phyloP scores from a whole-genome alignment of 306 rosid genomes.

The Corylus americana region DNA sequence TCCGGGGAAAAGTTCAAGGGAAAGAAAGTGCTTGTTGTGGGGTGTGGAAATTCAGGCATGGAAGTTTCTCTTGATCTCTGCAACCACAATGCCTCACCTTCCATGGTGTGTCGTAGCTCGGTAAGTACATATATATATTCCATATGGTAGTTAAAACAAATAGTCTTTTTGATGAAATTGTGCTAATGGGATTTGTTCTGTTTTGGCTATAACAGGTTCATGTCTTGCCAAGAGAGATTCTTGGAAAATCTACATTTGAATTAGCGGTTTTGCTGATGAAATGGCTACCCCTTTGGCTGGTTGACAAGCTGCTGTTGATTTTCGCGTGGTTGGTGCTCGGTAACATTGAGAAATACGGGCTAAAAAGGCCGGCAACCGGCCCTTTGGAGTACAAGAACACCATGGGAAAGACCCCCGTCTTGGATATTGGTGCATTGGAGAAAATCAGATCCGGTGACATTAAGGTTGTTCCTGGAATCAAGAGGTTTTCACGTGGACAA shows the following conservation, averaged over 20 bases:
- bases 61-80: conserved; percentile 88
- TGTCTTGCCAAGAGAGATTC: conserved; percentile 73
- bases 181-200: conserved; percentile 25
- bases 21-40: conserved; percentile 86
- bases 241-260: conserved; percentile 79
- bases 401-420: conserved; percentile 86
- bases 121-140: conserved; percentile 34
- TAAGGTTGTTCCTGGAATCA: conserved; percentile 67
- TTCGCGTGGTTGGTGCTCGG: conserved; percentile 75
- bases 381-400: conserved; percentile 76
- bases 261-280: conserved; percentile 68
- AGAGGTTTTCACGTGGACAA: conserved; percentile 36
- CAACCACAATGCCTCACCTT: conserved; percentile 78
- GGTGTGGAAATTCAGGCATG: conserved; percentile 98
- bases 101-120: conserved; percentile 84
- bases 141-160: neutral
- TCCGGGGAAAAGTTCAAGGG: conserved; percentile 75
- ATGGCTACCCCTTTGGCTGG: conserved; percentile 86
- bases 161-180: neutral
- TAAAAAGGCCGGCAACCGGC: conserved; percentile 72
- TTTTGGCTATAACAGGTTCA: conserved; percentile 60
- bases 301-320: conserved; percentile 65
- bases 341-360: conserved; percentile 58
- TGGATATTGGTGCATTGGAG: conserved; percentile 77
- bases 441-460: conserved; percentile 85